Base-by-base conservation (phyloP, 2,329 filamentous ascomycete species). In the Fusarium domesticum region DNA sequence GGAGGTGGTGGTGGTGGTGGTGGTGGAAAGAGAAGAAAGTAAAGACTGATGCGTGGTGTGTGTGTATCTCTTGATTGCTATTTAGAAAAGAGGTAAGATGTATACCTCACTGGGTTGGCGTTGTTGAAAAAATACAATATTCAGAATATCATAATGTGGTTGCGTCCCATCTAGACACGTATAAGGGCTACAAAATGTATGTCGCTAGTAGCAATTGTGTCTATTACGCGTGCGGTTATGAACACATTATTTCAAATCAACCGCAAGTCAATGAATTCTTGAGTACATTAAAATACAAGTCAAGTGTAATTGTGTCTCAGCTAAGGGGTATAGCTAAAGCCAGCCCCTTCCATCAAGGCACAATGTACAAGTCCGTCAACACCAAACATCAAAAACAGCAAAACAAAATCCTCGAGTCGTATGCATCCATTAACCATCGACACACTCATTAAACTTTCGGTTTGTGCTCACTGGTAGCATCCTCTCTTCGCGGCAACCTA, bases 21-120 rank as follows among this genome's bases (percentile, higher is more conserved):
- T n/a, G n/a, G n/a, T n/a, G n/a, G n/a, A 15, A 70, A 69, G 60
- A 59, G 65, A 43, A 60, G 64, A 43, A 66, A 44, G 53, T 65
- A 49, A 47, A 40, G 14, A 23, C 18, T 17, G 31, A 11, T 17
- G 20, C 5, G 33, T n/a, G 28, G 8, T 10, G 32, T 11, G 19
- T 33, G 25, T 25, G 14, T 34, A 18, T 41, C 7, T 18, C 34
- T 32, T 32, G 11, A n/a, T 25, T 35, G 33, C 15, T 17, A 28
- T 19, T 43, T 17, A 25, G 20, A 37, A 45, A 48, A 56, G 40
- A 43, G 44, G 50, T 38, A 18, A 39, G 18, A 45, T 48, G 51
- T 53, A 59, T 56, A 55, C 51, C 51, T 56, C 43, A 23, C 43
- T 50, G 43, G 47, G 35, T 51, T 51, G 57, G 57, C 55, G 57